These are phyloP conservation scores for Escovopsis sp. DNA, from an alignment of 2,329 filamentous ascomycete genomes.

Conservation along the genomic window DNA sequence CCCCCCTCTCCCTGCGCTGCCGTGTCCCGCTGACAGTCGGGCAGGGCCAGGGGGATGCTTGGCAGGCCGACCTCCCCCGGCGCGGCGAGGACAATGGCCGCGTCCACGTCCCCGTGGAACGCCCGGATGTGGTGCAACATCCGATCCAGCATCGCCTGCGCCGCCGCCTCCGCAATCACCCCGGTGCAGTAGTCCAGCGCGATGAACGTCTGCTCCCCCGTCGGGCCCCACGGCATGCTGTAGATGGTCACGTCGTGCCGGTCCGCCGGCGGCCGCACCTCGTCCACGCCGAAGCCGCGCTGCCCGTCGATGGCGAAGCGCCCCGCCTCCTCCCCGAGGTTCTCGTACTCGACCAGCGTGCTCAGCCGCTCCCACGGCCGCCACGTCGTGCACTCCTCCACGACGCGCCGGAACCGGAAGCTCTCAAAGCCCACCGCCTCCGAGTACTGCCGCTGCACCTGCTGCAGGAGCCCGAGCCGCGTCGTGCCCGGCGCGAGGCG, in stretches of 20 bases:
- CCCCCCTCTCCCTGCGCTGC: too few relatives aligned
- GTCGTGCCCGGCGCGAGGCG: neutral
- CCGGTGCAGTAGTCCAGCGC: constrained; percentile 1
- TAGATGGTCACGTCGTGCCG: constrained; percentile 2
- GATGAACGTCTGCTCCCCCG: constrained; percentile 1
- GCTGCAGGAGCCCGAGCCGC: constrained; percentile 16
- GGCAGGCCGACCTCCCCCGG: neutral
- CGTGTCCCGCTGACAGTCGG: too few relatives aligned
- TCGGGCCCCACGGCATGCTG: neutral
- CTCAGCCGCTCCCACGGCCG: constrained; percentile 2
- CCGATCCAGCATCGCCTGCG: constrained; percentile 2
- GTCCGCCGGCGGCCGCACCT: constrained; percentile 1
- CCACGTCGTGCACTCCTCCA: constrained; percentile 1
- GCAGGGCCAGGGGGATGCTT: too few relatives aligned
- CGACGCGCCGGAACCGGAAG: neutral
- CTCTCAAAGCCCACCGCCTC: constrained; percentile 6
- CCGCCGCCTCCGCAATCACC: neutral
- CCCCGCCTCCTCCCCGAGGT: constrained; percentile 1
- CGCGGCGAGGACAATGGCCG: too few relatives aligned
- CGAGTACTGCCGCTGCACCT: constrained; percentile 7
- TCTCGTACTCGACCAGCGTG: constrained; percentile 4
- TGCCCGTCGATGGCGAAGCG: neutral
- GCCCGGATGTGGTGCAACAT: neutral
- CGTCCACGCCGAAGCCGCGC: neutral
- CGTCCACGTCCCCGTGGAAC: neutral